Evolutionary conservation across 2,329 filamentous ascomycete species (phyloP).

Genomic region (Mycosphaerella arachidis): DNA sequence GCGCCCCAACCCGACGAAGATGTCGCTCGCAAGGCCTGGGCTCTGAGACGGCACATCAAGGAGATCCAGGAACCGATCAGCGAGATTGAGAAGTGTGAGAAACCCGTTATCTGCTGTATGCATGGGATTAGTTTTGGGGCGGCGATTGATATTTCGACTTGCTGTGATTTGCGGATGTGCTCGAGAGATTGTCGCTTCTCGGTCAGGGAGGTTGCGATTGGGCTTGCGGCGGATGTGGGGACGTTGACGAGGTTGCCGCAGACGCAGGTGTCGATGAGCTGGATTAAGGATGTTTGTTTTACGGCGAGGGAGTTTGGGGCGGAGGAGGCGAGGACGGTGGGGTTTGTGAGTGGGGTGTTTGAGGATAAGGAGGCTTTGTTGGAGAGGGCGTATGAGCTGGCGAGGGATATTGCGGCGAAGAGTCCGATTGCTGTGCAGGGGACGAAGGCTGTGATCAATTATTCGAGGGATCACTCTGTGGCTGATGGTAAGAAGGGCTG

Average conservation of each 20-base stretch:
- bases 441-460: slow-evolving; percentile 82
- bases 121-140: slow-evolving; percentile 75
- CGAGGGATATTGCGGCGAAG: slow-evolving; percentile 67
- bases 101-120: slow-evolving; percentile 78
- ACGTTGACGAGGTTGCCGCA: slow-evolving; percentile 74
- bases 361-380: slow-evolving; percentile 57
- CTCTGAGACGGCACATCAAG: slow-evolving; percentile 62
- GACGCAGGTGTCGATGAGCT: slow-evolving; percentile 64
- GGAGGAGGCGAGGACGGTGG: slow-evolving; percentile 62
- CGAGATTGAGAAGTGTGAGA: slow-evolving; percentile 79
- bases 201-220: slow-evolving; percentile 79
- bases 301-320: slow-evolving; percentile 66
- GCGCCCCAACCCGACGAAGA: slow-evolving; percentile 14
- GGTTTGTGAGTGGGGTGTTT: slow-evolving; percentile 65
- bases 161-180: slow-evolving; percentile 66
- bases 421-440: slow-evolving; percentile 83
- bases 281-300: slow-evolving; percentile 75
- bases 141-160: slow-evolving; percentile 65
- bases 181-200: slow-evolving; percentile 54
- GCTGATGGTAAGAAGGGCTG: slow-evolving; percentile 52
- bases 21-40: slow-evolving; percentile 27
- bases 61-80: slow-evolving; percentile 78
- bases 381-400: slow-evolving; percentile 58
- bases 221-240: slow-evolving; percentile 73
- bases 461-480: slow-evolving; percentile 70